Base-by-base conservation (phyloP, 495 filamentous ascomycete genomes). In the Hyaloscypha hepaticicola region DNA sequence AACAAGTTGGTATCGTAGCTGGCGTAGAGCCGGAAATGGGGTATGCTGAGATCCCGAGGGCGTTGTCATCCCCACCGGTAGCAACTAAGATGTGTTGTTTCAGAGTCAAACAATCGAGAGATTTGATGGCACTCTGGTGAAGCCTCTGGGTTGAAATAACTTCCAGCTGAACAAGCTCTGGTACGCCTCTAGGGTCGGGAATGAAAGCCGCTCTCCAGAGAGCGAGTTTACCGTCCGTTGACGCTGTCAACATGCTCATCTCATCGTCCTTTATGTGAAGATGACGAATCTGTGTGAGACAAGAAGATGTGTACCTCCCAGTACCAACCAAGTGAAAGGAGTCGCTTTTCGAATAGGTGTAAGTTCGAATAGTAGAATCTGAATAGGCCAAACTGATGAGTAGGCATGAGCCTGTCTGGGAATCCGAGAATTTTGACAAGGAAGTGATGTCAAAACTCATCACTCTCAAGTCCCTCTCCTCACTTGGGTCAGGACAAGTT, bases 51-150 rank as follows among this genome's bases (percentile, higher is more conserved):
- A 94, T 69, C 0, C 82, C 83, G 0, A 96, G 69, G 3, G 89
- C 87, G 67, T 93, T 92, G 69, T 96, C 93, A 67, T 97, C 93
- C 5, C 93, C 90, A 19, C 90, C 92, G 0, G 90, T 88, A n/a
- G 88, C 72, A 21, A 94, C 65, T 9, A 94, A 34, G 29, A 77
- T 80, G 1, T 69, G 61, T 0, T 61, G 61, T 2, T 61, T 34
- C 11, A 22, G 27, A 2, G 21, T 2, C 69, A 62, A 2, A 19
- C 64, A 28, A 28, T 77, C 76, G 3, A 89, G 74, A 3, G 79
- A 75, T 73, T 93, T 93, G 70, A 95, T 82, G 56, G 87, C 85
- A 74, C 82, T 93, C 66, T 93, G 91, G 67, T 96, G 92, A 48
- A 92, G 71, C 63, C 76, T 79, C 33, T 41, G 29, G 5, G 21